Conservation (phyloP, 331 rosid species). For the Quercus lobata region DNA sequence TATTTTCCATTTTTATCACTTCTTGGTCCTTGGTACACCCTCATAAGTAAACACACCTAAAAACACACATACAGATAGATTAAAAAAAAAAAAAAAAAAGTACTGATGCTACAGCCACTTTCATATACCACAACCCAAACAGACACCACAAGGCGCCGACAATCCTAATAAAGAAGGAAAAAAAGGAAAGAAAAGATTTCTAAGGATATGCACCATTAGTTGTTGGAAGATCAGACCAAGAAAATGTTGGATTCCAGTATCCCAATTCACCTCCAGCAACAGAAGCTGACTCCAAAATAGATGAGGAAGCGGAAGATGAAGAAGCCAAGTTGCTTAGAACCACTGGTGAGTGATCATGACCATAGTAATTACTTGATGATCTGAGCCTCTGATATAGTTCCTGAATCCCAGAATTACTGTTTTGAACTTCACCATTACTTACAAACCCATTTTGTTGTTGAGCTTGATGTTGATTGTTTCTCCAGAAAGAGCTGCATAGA, state of each 20-base stretch:
- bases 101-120: constrained; percentile 19
- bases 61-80: constrained; percentile 19
- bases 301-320: constrained; percentile 32
- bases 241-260: constrained; percentile 59
- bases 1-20: constrained; percentile 16
- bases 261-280: constrained; percentile 55
- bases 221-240: constrained; percentile 71
- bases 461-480: constrained; percentile 36
- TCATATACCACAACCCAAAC: constrained; percentile 44
- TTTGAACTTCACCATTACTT: constrained; percentile 30
- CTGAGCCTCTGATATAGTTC: constrained; percentile 69
- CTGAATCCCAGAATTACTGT: constrained; percentile 43
- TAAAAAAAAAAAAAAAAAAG: neutral
- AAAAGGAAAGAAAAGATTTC: constrained; percentile 7
- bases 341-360: constrained; percentile 28
- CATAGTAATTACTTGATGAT: constrained; percentile 34
- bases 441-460: constrained; percentile 40
- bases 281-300: constrained; percentile 53
- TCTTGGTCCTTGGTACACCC: constrained; percentile 29
- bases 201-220: constrained; percentile 68
- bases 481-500: constrained; percentile 61
- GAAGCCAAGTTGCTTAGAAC: constrained; percentile 43
- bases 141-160: constrained; percentile 4
- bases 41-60: constrained; percentile 36
- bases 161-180: constrained; percentile 20